Evolutionary conservation across 73 alveolate species (phyloP), one percentile per base, ranked within the genome.

Genomic region (Tetrahymena malaccensis): DNA sequence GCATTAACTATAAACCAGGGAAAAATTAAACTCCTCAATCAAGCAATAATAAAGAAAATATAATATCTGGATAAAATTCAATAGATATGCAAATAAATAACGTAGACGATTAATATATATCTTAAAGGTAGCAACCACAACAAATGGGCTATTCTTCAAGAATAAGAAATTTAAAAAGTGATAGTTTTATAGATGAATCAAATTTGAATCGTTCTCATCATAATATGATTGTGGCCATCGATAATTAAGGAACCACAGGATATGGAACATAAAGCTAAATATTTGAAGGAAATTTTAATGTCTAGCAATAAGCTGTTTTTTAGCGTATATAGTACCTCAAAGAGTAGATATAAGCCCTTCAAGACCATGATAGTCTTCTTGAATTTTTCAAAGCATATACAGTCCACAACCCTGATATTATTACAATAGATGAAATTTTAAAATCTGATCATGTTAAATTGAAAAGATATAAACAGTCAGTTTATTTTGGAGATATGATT

Each of bases 401-500:
- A 27, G 89, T 70, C 1, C 89, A 70, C 12, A 70, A 70, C 31
- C 89, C 89, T 31, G 89, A 70, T 70, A 70, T 70, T 22, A 31
- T 70, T 27, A 70, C 89, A 9, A 70, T 70, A 22, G 89, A 70
- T 15, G 89, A 70, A 70, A 70, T 70, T 70, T 12, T 70, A 22
- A 70, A 70, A 22, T 70, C 89, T 22, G 89, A 70, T 0, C 89
- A 70, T 70, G 89, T 70, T 12, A 70, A 70, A 70, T 31, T 70
- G 31, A 70, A 70, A 31, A 70, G 89, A 70, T 70, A 70, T n/a
- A 70, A 70, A 70, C 25, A 70, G 11, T 70, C 89, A 12, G 89
- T 70, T 27, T 95, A 70, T 85, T 95, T 85, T 95, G 97, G 97
- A 25, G 83, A 95, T 85, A 85, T 95, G 95, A 12, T 95, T 17